Conservation (phyloP, 2,329 filamentous ascomycete species). For the Mariannaea sp. region DNA sequence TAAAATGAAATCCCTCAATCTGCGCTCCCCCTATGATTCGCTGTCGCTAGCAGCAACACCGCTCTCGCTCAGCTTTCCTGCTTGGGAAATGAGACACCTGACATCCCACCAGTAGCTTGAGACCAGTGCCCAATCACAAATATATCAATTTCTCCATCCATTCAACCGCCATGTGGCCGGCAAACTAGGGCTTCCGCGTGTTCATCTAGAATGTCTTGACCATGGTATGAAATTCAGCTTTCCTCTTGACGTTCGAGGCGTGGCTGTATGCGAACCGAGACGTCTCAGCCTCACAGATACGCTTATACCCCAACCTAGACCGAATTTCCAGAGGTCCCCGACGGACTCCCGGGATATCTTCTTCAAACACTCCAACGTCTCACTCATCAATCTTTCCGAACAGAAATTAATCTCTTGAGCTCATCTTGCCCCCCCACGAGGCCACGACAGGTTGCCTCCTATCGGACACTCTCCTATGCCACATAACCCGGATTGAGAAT, state of each 20-base stretch:
- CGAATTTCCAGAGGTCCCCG: background rate
- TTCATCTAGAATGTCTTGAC: constrained; percentile 11
- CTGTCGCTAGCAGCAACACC: background rate
- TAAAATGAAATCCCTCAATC: background rate
- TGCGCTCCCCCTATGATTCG: background rate
- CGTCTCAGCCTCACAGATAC: constrained; percentile 24
- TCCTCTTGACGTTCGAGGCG: background rate
- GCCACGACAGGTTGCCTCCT: background rate
- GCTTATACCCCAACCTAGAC: constrained; percentile 4
- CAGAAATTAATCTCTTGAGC: background rate
- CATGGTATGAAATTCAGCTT: background rate
- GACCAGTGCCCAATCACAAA: background rate
- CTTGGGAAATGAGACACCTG: background rate
- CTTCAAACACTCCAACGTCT: background rate
- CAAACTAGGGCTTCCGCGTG: constrained; percentile 7
- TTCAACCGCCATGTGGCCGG: background rate
- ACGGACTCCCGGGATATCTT: background rate
- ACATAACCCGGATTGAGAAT: constrained; percentile 1
- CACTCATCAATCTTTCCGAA: background rate
- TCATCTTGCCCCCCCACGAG: background rate
- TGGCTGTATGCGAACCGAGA: constrained; percentile 13
- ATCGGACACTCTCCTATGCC: background rate
- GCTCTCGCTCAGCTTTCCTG: constrained; percentile 18
- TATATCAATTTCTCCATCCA: background rate
- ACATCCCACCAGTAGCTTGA: background rate